Base-by-base conservation (phyloP, 2,329 filamentous ascomycete genomes). In the Arthrobotrys conoides region DNA sequence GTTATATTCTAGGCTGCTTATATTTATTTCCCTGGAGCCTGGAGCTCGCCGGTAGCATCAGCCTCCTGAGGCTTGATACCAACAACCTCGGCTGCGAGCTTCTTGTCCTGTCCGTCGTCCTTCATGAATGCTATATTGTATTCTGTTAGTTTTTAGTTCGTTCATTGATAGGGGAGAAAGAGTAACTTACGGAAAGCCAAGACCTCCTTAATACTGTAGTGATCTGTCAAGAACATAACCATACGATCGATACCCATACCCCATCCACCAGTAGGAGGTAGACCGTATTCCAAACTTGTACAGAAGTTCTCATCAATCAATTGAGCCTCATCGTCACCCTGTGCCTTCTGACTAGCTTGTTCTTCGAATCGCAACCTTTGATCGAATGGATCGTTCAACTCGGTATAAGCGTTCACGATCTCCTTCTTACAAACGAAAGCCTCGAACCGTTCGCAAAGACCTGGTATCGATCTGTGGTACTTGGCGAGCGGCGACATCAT, bases 401-500 rank as follows among this genome's bases (percentile, higher is more conserved):
- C 96, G 46, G 95, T 98, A 87, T 97, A 96, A 5, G 94, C 94
- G 84, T 99, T 98, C 83, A 91, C 92, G 82, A 98, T 97, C 85
- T 98, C 95, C 89, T 96, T 96, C 88, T 94, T 96, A 88, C 92
- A 94, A 55, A 97, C 96, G 82, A 99, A 99, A 10, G 93, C 94
- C 86, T 99, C 96, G 85, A 98, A 98, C 70, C 96, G 92, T 87
- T 99, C 96, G 84, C 94, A 97, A 38, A 99, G 89, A 83, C 95
- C 96, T 67, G 91, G 89, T 80, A 90, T 89, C 57, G 88, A 86
- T 81, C 96, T 92, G 86, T 97, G 93, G 85, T 94, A 94, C 89
- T 99, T 99, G 87, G 96, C 96, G 18, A 99, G 88, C 8, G 96
- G 96, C 16, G 93, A 96, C 95, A 98, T 96, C 88, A 94, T 91